Evolutionary conservation across 805 yeast species (phyloP).

Genomic region (Metschnikowia matae): DNA sequence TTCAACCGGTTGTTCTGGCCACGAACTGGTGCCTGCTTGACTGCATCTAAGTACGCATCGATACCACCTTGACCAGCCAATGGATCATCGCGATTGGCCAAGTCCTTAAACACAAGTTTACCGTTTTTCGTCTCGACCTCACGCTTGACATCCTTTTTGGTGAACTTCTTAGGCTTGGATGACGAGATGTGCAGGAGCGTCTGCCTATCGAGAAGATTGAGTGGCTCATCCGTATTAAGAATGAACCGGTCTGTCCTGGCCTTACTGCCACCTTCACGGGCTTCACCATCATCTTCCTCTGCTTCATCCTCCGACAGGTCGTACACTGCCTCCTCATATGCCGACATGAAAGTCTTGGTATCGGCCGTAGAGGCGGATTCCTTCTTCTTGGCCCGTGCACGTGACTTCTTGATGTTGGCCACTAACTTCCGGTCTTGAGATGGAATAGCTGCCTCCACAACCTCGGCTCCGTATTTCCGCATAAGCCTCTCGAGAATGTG

Average conservation of each 20-base stretch:
- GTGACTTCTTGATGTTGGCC: slow-evolving; percentile 78
- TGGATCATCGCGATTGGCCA: slow-evolving; percentile 38
- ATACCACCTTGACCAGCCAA: slow-evolving; percentile 53
- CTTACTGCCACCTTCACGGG: slow-evolving; percentile 24
- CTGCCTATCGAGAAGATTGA: slow-evolving; percentile 82
- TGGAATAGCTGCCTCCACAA: slow-evolving; percentile 80
- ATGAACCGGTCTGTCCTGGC: slow-evolving; percentile 55
- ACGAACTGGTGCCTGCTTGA: slow-evolving; percentile 86
- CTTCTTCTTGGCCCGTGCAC: slow-evolving; percentile 80
- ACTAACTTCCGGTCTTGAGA: slow-evolving; percentile 83
- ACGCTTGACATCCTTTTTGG: slow-evolving; percentile 40
- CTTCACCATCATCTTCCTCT: slow-evolving; percentile 51
- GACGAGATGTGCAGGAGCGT: slow-evolving; percentile 87
- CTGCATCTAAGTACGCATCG: slow-evolving; percentile 92
- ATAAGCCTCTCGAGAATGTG: slow-evolving; percentile 89
- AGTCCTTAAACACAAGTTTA: slow-evolving; percentile 60
- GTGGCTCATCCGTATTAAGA: slow-evolving; percentile 72
- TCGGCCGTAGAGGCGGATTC: slow-evolving; percentile 37
- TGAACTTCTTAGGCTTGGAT: slow-evolving; percentile 65
- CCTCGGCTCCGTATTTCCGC: slow-evolving; percentile 86
- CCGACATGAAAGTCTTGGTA: slow-evolving; percentile 69
- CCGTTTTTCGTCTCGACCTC: slow-evolving; percentile 52
- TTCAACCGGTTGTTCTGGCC: slow-evolving; percentile 91
- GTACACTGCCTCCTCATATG: slow-evolving; percentile 88
- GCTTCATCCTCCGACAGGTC: slow-evolving; percentile 54